Base-by-base conservation (phyloP, 1,139 yeast species). In the Lodderomyces orthopsilosis region DNA sequence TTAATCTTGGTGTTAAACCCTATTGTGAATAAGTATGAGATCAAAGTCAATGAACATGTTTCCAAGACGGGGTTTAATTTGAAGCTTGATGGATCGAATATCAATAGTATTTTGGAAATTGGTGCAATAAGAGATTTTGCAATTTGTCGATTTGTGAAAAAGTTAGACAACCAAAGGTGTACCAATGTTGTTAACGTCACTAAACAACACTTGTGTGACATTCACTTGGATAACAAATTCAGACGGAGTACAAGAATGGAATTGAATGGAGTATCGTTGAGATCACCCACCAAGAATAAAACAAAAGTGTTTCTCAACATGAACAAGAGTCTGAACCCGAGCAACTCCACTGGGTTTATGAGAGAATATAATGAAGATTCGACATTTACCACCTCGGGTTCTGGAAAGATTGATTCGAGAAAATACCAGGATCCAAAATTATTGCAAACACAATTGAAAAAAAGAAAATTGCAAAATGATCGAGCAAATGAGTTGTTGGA, bases 1-100 rank as follows among this genome's bases (percentile, higher is more conserved):
- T 62, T 91, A 1, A 61, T 91, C 8, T 85, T 85, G 0, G 58
- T 93, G 1, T 62, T 91, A 39, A 91, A 91, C 56, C 98, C 98
- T 0, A 69, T 68, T 2, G 68, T 88, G 1, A 68, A 50, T 60
- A 55, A 54, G 35, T 47, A 43, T 36, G 44, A 44, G 24, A 26
- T 36, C 17, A 43, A 43, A 14, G 48, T 41, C 10, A 36, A 32
- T 14, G 38, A 37, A 17, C 21, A 37, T 15, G 32, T 23, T 14
- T 43, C 38, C 41, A 49, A 43, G 40, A 18, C 49, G 38, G 79
- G 88, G 0, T 87, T 90, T 56, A 83, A 78, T 28, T 62, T 91
- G 38, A 67, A 73, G n/a, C 58, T 89, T 3, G 74, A 70, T 38
- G 78, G 77, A 43, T 17, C 42, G 8, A 71, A 70, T 22, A 63